Percentiles rank a stretch among this genome's conserved stretches.
These are phyloP conservation scores for Tetrapyrgos nigripes DNA, from an alignment of 1,284 basidiomycete species.

Conservation along the genomic window DNA sequence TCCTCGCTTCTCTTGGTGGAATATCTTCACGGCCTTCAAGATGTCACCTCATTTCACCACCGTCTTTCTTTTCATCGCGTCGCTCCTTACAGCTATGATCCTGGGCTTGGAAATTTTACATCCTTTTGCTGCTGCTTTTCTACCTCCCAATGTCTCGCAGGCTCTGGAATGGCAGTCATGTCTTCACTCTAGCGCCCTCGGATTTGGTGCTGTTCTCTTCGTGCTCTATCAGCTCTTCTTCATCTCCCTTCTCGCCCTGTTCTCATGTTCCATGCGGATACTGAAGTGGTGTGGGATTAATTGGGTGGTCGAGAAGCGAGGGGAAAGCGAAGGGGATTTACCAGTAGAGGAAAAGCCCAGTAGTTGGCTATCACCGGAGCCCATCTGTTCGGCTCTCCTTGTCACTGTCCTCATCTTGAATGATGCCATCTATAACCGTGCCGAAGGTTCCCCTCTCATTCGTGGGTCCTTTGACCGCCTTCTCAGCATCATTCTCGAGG, in stretches of 20 bases:
- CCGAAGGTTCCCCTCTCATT: background rate
- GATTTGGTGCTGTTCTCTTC: constrained; percentile 7
- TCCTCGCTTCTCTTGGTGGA: background rate
- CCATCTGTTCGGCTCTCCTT: background rate
- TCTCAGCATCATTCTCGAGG: background rate
- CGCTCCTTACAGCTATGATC: constrained; percentile 2
- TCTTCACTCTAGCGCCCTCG: constrained; percentile 7
- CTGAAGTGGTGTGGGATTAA: background rate
- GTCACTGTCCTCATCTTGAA: constrained; percentile 10
- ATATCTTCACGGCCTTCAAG: background rate
- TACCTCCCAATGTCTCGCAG: background rate
- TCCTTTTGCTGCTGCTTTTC: background rate
- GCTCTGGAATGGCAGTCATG: constrained; percentile 9
- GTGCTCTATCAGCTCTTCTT: constrained; percentile 4
- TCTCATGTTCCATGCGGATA: background rate
- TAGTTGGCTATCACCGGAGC: background rate
- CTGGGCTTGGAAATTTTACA: constrained; percentile 7
- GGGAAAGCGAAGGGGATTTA: background rate
- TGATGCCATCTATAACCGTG: constrained; percentile 12
- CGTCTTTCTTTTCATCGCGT: constrained; percentile 4
- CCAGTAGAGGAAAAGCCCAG: background rate
- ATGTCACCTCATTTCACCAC: background rate
- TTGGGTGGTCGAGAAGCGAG: background rate
- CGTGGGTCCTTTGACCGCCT: constrained; percentile 1
- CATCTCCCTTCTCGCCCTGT: background rate